A percentile compares a stretch with the other conserved stretches of the same genome.
These are phyloP conservation scores for Knoxia roxburghii DNA, from an alignment of 257 asterid species.

Conservation along the genomic window DNA sequence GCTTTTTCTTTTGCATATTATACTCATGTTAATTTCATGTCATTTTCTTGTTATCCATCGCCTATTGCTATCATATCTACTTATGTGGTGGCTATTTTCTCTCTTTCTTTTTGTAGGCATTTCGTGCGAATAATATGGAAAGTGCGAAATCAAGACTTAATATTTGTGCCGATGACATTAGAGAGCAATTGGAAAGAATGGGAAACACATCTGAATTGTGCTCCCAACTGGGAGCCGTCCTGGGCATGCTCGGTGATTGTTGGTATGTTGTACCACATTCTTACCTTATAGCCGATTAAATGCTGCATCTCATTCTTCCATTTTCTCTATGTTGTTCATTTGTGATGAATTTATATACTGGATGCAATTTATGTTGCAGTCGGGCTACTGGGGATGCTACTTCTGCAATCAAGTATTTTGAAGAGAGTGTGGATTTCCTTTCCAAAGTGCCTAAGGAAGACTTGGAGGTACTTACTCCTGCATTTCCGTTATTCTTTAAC, in stretches of 20 bases:
- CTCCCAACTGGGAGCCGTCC: conserved; percentile 94
- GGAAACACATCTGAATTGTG: conserved; percentile 84
- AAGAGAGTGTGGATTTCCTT: conserved; percentile 80
- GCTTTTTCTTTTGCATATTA: background rate
- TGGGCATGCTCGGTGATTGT: conserved; percentile 98
- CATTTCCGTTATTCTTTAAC: background rate
- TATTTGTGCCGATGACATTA: conserved; percentile 78
- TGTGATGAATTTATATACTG: background rate
- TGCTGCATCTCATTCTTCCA: background rate
- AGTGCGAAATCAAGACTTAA: conserved; percentile 91
- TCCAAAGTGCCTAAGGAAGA: conserved; percentile 69
- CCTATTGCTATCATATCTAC: background rate
- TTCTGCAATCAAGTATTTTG: conserved; percentile 76
- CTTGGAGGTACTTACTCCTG: conserved; percentile 52
- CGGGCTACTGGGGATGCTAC: conserved; percentile 78
- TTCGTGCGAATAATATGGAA: conserved; percentile 80
- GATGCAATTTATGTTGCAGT: conserved; percentile 34
- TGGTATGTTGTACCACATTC: conserved; percentile 43
- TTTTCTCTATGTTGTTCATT: background rate
- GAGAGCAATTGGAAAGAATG: conserved; percentile 63
- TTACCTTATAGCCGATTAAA: conserved; percentile 6
- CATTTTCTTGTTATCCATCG: background rate
- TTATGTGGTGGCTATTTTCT: conserved; percentile 13
- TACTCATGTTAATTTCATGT: too few relatives aligned
- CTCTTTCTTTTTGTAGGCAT: conserved; percentile 64